These are phyloP conservation scores for Citrus cavaleriei DNA, from an alignment of 345 rosid genomes.

Conservation along the genomic window DNA sequence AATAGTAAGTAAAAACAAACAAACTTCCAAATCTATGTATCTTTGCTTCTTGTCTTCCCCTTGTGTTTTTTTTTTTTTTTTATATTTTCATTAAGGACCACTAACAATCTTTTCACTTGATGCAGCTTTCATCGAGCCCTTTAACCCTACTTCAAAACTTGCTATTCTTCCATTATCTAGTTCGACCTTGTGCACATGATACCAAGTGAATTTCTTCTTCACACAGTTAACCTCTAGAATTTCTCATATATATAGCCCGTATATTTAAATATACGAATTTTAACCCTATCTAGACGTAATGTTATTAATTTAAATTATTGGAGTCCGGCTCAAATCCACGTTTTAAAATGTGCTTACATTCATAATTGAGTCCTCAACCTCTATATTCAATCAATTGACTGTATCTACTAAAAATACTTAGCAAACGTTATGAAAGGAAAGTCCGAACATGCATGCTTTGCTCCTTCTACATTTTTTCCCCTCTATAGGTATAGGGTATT, in stretches of 20 bases:
- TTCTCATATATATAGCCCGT: too few relatives aligned
- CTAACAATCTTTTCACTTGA: slow-evolving; percentile 11
- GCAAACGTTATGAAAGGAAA: background rate
- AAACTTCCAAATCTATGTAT: background rate
- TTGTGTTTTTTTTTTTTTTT: background rate
- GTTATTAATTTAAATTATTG: too few relatives aligned
- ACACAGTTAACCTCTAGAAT: background rate
- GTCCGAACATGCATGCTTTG: background rate
- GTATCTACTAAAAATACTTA: background rate
- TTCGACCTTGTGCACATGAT: slow-evolving; percentile 32
- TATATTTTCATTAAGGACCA: slow-evolving; percentile 14
- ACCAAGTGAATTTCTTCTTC: background rate
- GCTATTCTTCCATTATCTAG: slow-evolving; percentile 26
- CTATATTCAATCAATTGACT: background rate
- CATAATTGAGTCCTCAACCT: background rate
- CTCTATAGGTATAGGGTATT: background rate
- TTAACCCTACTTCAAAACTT: slow-evolving; percentile 18
- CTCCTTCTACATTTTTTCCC: background rate
- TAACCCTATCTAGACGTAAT: too few relatives aligned
- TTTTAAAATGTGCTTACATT: background rate
- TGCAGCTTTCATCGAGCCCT: slow-evolving; percentile 19
- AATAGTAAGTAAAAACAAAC: background rate
- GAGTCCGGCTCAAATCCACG: background rate
- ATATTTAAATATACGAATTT: too few relatives aligned
- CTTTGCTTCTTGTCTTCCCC: slow-evolving; percentile 6